Percentiles rank a stretch among this genome's conserved stretches.
Evolutionary conservation across 192 early-diverging fungal genomes (phyloP).

Genomic region (Haplosporangium gracile): DNA sequence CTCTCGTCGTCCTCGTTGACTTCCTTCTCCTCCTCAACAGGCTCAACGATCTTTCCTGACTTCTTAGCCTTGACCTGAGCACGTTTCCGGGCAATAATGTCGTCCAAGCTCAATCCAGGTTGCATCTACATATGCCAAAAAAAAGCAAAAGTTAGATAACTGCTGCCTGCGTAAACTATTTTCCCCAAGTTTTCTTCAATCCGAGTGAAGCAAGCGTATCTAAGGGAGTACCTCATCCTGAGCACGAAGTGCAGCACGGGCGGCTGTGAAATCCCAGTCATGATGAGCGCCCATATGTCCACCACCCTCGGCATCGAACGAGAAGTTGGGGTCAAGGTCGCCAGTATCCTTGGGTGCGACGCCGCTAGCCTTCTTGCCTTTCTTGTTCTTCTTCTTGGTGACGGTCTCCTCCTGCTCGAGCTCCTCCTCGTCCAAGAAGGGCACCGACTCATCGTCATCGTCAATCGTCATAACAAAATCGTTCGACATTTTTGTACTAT

Average conservation of each 20-base stretch:
- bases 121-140: constrained; percentile 23
- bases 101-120: constrained; percentile 50
- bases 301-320: constrained; percentile 83
- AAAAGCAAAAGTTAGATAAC: not conserved
- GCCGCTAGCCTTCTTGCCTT: constrained; percentile 52
- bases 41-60: constrained; percentile 51
- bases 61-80: constrained; percentile 54
- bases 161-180: not conserved
- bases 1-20: constrained; percentile 51
- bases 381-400: constrained; percentile 54
- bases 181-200: not conserved
- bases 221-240: constrained; percentile 58
- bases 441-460: constrained; percentile 70
- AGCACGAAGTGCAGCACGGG: constrained; percentile 78
- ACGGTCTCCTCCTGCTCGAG: constrained; percentile 49
- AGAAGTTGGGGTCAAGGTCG: constrained; percentile 81
- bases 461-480: constrained; percentile 84
- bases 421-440: constrained; percentile 64
- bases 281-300: constrained; percentile 68
- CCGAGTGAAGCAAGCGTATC: not conserved
- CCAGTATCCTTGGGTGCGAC: constrained; percentile 49
- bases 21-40: constrained; percentile 49
- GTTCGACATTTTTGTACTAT: constrained; percentile 34
- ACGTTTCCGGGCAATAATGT: constrained; percentile 46
- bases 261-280: constrained; percentile 86